A percentile compares a stretch with the other conserved stretches of the same genome.
Evolutionary conservation across 2,329 filamentous ascomycete genomes (phyloP).

Genomic region (Exophiala sp.): DNA sequence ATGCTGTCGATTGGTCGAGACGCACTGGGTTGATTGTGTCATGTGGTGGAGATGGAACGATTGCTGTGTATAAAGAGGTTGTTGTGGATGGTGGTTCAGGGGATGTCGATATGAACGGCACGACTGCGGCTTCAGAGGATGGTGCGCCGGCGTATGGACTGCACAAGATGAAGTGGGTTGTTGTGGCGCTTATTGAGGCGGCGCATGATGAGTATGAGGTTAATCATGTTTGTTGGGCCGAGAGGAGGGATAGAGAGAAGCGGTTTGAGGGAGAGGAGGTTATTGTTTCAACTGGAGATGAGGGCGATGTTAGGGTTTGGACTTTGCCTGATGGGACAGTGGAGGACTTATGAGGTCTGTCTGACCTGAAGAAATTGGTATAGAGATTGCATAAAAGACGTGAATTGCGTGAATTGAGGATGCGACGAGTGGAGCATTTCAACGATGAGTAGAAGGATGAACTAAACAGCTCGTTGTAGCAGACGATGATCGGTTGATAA

Average conservation of each 20-base stretch:
- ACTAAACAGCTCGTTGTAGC: too few species aligned
- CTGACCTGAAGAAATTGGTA: too few species aligned
- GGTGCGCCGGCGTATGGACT: constrained; percentile 16
- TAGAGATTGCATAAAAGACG: too few species aligned
- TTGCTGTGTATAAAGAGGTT: constrained; percentile 73
- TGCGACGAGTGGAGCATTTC: too few species aligned
- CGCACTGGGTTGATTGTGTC: constrained; percentile 76
- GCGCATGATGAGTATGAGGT: constrained; percentile 92
- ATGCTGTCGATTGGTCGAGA: constrained; percentile 79
- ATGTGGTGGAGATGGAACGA: constrained; percentile 78
- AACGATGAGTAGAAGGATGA: too few species aligned
- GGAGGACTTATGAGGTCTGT: background rate
- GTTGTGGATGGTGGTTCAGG: constrained; percentile 26
- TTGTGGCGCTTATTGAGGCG: constrained; percentile 65
- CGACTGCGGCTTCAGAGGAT: constrained; percentile 23
- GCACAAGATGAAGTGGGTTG: constrained; percentile 60
- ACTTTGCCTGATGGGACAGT: constrained; percentile 34
- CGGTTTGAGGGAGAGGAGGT: constrained; percentile 69
- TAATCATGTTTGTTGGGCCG: constrained; percentile 88
- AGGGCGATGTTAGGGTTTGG: constrained; percentile 86
- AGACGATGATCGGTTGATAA: too few species aligned
- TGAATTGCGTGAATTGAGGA: too few species aligned
- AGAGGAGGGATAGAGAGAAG: constrained; percentile 65
- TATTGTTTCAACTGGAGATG: constrained; percentile 85
- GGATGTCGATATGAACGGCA: constrained; percentile 28